Evolutionary conservation across 768 basidiomycete species (phyloP).

Genomic region (Hortiboletus flavorubellus): DNA sequence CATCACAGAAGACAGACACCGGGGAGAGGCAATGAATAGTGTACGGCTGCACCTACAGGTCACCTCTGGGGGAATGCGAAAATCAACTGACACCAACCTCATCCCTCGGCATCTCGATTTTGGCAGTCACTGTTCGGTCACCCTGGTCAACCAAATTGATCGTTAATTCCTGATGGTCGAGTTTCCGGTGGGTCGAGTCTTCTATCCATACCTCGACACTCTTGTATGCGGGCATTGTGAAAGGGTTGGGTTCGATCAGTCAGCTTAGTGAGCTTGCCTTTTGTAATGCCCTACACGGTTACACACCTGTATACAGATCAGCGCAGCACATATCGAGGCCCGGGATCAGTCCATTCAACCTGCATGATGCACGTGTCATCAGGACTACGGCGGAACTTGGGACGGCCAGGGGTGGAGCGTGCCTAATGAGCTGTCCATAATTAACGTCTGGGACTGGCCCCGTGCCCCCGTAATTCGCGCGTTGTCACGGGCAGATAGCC

Average conservation of each 20-base stretch:
- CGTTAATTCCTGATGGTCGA: not conserved
- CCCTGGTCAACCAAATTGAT: constrained; percentile 10
- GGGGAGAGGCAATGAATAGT: constrained; percentile 17
- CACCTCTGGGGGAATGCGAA: not conserved
- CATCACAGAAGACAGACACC: constrained; percentile 15
- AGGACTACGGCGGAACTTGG: not conserved
- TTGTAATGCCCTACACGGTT: not conserved
- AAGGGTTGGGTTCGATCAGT: not conserved
- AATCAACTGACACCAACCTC: constrained; percentile 4
- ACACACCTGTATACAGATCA: constrained; percentile 7
- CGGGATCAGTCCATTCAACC: not conserved
- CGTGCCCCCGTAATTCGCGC: not conserved
- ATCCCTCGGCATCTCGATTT: constrained; percentile 6
- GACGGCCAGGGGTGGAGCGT: not conserved
- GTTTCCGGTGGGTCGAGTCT: constrained; percentile 8
- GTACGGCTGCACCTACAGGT: constrained; percentile 4
- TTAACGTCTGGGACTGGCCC: not conserved
- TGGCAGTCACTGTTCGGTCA: constrained; percentile 9
- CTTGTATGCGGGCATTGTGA: constrained; percentile 14
- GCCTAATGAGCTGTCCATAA: not conserved
- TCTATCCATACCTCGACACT: constrained; percentile 19
- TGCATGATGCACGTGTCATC: not conserved
- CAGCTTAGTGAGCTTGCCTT: not conserved
- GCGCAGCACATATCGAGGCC: not conserved
- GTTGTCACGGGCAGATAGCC: no score